Evolutionary conservation across 2,329 filamentous ascomycete genomes (phyloP), one percentile per base, ranked within the genome.

Genomic region (Fusarium sp.): DNA sequence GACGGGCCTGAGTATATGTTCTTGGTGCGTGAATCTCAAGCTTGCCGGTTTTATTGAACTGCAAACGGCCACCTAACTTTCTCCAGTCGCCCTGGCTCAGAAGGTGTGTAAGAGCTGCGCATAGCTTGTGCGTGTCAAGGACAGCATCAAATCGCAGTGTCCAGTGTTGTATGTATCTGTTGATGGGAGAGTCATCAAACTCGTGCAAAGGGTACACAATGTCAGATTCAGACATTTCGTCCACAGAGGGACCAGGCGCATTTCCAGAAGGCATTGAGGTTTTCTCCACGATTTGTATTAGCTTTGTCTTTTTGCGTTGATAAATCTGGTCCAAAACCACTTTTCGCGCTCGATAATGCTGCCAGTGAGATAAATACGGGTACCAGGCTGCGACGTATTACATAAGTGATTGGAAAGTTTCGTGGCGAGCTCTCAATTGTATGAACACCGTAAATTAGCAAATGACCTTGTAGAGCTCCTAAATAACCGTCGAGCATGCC

Each of bases 161-260:
- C 57, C 57, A 59, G 16, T 59, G 57, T 12, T 59, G 51, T 31
- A 57, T 57, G 16, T 59, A 45, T 7, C 56, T 50, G 25, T 59
- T 59, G 16, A 59, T 41, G 7, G 31, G 51, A 2, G 57, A 59
- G 31, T 59, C 51, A 3, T 59, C 51, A 7, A 59, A 59, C 21
- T 57, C 57, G 11, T 59, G 57, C 10, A 57, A 21, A 21, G 42
- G 57, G 11, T 39, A 59, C 6, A 59, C 12, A 9, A 59, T 21
- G 6, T 46, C 51, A 26, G 30, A 41, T 31, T 18, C 16, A 0
- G 31, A 3, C 18, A 46, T 52, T 21, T 10, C 18, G 9, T 2
- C 41, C 16, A 19, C 4, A 1, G 1, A 4, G 3, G 2, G 19
- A 26, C 19, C 28, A 12, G 26, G 11, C 9, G 41, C 4, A 19